phyloP scores from a whole-genome alignment of 371 early-diverging fungal genomes.

The Lichtheimia ornata region DNA sequence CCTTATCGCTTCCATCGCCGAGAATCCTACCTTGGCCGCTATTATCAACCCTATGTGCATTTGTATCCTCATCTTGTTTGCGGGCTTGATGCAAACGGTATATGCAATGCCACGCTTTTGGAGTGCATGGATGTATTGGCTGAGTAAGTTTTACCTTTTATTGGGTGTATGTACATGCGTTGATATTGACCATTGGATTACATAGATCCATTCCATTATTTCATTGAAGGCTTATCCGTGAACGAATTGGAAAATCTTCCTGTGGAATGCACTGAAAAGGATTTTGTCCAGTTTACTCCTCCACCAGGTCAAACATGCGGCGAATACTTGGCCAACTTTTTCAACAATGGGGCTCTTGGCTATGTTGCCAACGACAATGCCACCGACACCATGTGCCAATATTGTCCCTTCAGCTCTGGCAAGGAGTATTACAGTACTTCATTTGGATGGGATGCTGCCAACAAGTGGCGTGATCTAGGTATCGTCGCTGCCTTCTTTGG shows the following conservation, averaged over 20 bases:
- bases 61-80: constrained; percentile 58
- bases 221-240: constrained; percentile 64
- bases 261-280: constrained; percentile 47
- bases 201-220: constrained; percentile 67
- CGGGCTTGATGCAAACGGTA: constrained; percentile 64
- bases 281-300: constrained; percentile 50
- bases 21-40: constrained; percentile 50
- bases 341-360: constrained; percentile 48
- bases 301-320: constrained; percentile 60
- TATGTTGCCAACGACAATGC: constrained; percentile 51
- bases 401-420: constrained; percentile 58
- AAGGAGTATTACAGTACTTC: constrained; percentile 42
- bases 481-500: constrained; percentile 53
- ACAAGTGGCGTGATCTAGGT: constrained; percentile 70
- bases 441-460: constrained; percentile 57
- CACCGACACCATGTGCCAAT: constrained; percentile 45
- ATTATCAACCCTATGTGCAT: constrained; percentile 65
- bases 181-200: neutral
- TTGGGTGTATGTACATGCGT: neutral
- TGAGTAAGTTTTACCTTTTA: constrained; percentile 8
- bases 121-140: constrained; percentile 71
- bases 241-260: constrained; percentile 56
- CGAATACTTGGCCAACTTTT: constrained; percentile 47
- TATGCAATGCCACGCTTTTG: constrained; percentile 68
- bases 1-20: constrained; percentile 52